Conservation (phyloP, 352 stramenopile genomes). For the Globisporangium carolinianum region DNA sequence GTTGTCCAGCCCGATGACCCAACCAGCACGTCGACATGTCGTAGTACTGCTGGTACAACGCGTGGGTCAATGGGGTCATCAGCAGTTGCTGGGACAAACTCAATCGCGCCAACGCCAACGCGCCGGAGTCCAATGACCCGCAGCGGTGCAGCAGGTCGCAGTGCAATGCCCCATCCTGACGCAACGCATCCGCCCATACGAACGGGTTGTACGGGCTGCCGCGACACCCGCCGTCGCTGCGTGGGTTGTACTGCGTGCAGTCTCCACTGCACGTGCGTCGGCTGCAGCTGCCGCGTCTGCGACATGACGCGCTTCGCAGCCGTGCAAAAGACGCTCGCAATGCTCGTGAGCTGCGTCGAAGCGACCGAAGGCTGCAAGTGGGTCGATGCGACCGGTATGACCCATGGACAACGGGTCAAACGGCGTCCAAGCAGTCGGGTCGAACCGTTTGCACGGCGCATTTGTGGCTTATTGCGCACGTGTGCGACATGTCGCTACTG, state of each 20-base stretch:
- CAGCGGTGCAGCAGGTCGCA: constrained; percentile 1
- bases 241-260: constrained; percentile 59
- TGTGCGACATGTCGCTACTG: constrained; percentile 35
- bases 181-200: constrained; percentile 19
- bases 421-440: not conserved
- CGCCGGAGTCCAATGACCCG: not conserved
- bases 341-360: constrained; percentile 56
- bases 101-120: not conserved
- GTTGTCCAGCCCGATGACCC: constrained; percentile 3
- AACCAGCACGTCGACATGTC: no score
- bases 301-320: constrained; percentile 41
- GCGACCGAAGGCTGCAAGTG: constrained; percentile 56
- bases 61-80: no score
- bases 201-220: constrained; percentile 58
- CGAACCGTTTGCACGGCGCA: constrained; percentile 3
- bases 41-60: no score
- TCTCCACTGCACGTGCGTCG: constrained; percentile 63
- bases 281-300: constrained; percentile 70
- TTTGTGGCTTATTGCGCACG: constrained; percentile 29
- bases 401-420: not conserved
- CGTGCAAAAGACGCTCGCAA: constrained; percentile 51
- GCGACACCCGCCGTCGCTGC: constrained; percentile 50
- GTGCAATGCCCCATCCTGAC: constrained; percentile 8
- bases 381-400: constrained; percentile 11
- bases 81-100: no score